Conservation (phyloP, 2,329 filamentous ascomycete genomes). For the Fusarium gaditjirri region DNA sequence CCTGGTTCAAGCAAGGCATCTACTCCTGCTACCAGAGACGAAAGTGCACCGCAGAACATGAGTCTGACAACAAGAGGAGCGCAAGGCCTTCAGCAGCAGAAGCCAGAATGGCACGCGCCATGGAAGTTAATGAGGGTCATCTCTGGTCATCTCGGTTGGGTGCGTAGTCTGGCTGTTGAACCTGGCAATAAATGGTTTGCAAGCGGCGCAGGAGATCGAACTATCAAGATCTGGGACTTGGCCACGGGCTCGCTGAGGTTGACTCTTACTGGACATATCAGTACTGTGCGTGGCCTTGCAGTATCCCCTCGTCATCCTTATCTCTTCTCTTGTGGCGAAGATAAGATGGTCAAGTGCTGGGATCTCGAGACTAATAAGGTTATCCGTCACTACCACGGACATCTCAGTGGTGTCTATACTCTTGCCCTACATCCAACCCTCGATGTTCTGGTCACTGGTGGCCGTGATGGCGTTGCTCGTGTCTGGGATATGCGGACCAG, state of each 20-base stretch:
- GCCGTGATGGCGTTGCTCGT: constrained; percentile 90
- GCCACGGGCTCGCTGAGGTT: constrained; percentile 85
- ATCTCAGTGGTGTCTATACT: constrained; percentile 95
- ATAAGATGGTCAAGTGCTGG: constrained; percentile 99
- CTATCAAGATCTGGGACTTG: constrained; percentile 99
- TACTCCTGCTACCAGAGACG: constrained; percentile 20
- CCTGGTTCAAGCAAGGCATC: constrained; percentile 52
- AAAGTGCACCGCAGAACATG: constrained; percentile 44
- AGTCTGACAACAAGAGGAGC: constrained; percentile 48
- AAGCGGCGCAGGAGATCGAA: constrained; percentile 92
- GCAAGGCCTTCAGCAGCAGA: constrained; percentile 58
- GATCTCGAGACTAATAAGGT: constrained; percentile 99
- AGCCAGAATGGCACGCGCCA: constrained; percentile 95
- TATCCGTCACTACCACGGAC: constrained; percentile 96
- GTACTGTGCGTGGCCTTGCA: constrained; percentile 89
- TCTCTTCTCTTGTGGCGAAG: constrained; percentile 96
- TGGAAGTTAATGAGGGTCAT: constrained; percentile 99
- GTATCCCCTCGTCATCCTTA: constrained; percentile 95
- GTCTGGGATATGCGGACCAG: constrained; percentile 99
- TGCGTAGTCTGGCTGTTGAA: constrained; percentile 87
- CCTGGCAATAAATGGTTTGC: constrained; percentile 98
- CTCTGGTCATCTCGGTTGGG: constrained; percentile 96
- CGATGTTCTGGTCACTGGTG: constrained; percentile 93
- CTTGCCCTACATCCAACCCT: constrained; percentile 92
- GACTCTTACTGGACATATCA: constrained; percentile 94